Evolutionary conservation across 371 early-diverging fungal species (phyloP), one percentile per base, ranked within the genome.

Genomic region (Haplosporangium sp.): DNA sequence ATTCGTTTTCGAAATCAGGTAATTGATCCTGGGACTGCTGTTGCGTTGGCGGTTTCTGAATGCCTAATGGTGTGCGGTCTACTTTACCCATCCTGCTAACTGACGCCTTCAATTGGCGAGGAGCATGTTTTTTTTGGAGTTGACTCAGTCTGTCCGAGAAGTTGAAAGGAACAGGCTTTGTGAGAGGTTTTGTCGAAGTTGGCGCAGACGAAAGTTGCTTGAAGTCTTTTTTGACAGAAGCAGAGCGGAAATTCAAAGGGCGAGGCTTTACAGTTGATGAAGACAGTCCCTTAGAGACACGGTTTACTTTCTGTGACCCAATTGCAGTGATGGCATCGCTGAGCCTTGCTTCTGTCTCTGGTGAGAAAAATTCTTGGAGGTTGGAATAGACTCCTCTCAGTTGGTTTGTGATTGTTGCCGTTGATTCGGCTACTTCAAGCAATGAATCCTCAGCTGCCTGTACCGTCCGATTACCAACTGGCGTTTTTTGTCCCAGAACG

Each of bases 331-430:
- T 71, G 35, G 65, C 72, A 9, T 60, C 72, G n/a, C 60, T 55
- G 42, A 71, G 48, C 57, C 71, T 76, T 9, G 77, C 77, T 50
- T 76, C 77, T 2, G 72, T 64, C 40, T 76, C 77, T n/a, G 77
- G 77, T 4, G 77, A 71, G 65, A 76, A 76, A 55, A 76, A 71
- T 4, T 76, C 67, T 47, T 76, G 77, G 4, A 76, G 45, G 34
- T 76, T 71, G 3, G 63, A 59, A 55, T 76, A 76, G 2, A 76
- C 77, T 1, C 68, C 77, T 40, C 77, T 56, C 19, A 76, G 72
- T 38, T 76, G 71, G 37, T 71, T 71, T 15, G 77, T 76, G 34
- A 76, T 56, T 4, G 59, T 47, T 11, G 77, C 61, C 5, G 77
- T 71, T 3, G 71, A 65, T 39, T 75, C 76, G 17, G 76, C 76